Percentiles rank a stretch among this genome's conserved stretches.
phyloP scores from a whole-genome alignment of 2,329 filamentous ascomycete species.

The Emydomyces testavorans region DNA sequence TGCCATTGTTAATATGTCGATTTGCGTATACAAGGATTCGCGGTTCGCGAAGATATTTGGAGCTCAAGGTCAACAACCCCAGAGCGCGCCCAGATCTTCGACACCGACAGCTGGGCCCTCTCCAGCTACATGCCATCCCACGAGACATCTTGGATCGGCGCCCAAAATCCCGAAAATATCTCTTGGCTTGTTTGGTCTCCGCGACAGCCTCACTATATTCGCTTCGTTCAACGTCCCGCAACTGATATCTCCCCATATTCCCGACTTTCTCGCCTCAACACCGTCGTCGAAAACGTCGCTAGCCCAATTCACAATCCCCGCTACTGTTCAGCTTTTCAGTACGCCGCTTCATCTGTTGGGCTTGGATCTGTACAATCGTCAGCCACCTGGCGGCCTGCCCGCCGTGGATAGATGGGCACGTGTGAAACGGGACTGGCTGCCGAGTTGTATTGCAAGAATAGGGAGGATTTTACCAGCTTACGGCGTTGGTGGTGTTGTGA shows the following conservation, averaged over 20 bases:
- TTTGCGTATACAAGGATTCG: conserved; percentile 84
- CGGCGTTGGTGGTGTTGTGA: conserved; percentile 78
- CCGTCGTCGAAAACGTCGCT: conserved; percentile 43
- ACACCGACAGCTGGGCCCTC: conserved; percentile 42
- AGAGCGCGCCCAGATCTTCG: conserved; percentile 9
- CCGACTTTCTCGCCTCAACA: conserved; percentile 40
- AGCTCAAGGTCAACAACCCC: conserved; percentile 32
- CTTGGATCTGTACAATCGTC: conserved; percentile 73
- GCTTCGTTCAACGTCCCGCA: conserved; percentile 84
- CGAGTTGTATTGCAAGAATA: conserved; percentile 63
- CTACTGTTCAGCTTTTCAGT: conserved; percentile 63
- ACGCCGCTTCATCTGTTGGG: conserved; percentile 80
- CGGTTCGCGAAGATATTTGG: conserved; percentile 77
- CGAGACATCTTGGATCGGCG: conserved; percentile 15
- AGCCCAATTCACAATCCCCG: conserved; percentile 72
- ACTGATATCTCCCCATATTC: conserved; percentile 59
- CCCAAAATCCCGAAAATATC: conserved; percentile 53
- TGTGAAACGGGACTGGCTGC: conserved; percentile 63
- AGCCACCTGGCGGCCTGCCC: conserved; percentile 31
- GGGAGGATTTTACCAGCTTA: conserved; percentile 81
- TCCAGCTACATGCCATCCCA: conserved; percentile 28
- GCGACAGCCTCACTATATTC: conserved; percentile 83
- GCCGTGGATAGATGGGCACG: conserved; percentile 52
- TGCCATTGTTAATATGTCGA: conserved; percentile 66
- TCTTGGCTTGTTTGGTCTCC: conserved; percentile 65